Evolutionary conservation across 2,329 filamentous ascomycete genomes (phyloP).

Genomic region (Cladosporium cucumerinum): DNA sequence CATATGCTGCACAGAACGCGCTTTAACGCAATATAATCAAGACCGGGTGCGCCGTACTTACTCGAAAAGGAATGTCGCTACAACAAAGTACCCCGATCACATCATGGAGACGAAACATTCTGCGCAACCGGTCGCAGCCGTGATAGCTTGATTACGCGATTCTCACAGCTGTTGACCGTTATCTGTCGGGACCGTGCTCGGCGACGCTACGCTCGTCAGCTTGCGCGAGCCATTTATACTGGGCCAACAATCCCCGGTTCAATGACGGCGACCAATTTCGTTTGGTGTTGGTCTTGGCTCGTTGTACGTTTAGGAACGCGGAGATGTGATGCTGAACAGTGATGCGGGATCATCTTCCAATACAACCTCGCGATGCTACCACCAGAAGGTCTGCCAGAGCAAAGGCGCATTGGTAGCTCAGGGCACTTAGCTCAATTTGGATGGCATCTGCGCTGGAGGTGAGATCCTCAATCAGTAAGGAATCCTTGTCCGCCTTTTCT

Average conservation of each 20-base stretch:
- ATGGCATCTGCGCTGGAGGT: too few species aligned
- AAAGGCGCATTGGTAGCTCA: neutral
- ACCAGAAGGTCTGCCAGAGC: neutral
- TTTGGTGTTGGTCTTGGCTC: neutral
- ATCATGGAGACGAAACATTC: too few species aligned
- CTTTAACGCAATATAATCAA: neutral
- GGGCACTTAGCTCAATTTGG: too few species aligned
- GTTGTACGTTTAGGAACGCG: neutral
- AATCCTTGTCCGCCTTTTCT: neutral
- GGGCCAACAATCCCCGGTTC: neutral
- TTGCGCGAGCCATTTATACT: neutral
- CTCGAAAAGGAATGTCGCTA: too few species aligned
- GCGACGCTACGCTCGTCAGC: neutral
- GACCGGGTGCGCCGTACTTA: too few species aligned
- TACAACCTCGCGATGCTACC: neutral
- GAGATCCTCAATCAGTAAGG: neutral
- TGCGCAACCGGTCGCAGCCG: too few species aligned
- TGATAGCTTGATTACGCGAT: neutral
- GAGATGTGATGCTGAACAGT: neutral
- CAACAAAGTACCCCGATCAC: too few species aligned
- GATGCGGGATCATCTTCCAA: neutral
- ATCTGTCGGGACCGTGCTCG: neutral
- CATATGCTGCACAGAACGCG: neutral
- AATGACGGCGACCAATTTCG: neutral
- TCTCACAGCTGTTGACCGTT: neutral